Evolutionary conservation across 495 filamentous ascomycete genomes (phyloP), one percentile per base, ranked within the genome.

Genomic region (Xylaria acuta): DNA sequence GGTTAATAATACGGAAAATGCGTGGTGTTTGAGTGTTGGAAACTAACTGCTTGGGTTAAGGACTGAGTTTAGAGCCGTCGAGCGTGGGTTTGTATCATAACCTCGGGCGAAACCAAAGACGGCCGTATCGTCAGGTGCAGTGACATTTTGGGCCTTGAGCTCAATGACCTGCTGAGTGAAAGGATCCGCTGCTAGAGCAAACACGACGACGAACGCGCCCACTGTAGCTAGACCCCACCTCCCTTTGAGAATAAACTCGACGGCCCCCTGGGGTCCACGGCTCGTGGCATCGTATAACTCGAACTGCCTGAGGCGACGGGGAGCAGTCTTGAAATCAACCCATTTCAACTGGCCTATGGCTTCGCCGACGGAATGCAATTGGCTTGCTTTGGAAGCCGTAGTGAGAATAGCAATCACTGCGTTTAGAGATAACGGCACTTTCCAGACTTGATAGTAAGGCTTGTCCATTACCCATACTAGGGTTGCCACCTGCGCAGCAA

Each of bases 311-410:
- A 66, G 43, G 25, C 12, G 25, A 20, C 25, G 27, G 3, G 64
- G 64, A 14, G 16, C 8, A 30, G 41, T 41, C 25, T 53, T 20
- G 14, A 49, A 66, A 36, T 66, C 27, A 34, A 66, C 32, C 64
- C 64, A 66, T 38, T 66, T 66, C 43, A 66, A 16, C 11, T 66
- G 64, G 25, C 64, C 43, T 12, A 66, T 66, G 11, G 64, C 64
- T 9, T 32, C 25, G 1, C 64, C 30, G 5, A 66, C 64, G 1
- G 64, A 27, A 53, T 66, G 64, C 22, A 67, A 38, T 6, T 51
- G 45, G 5, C 27, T 36, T 34, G 64, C 43, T 22, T 53, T 67
- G 45, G 18, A 36, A 53, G 45, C 27, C 1, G 64, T 67, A n/a
- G 64, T 67, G 22, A 67, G 64, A 14, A 53, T 40, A n/a, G 64